Percentiles rank a stretch among this genome's conserved stretches.
Evolutionary conservation across 169 alveolate species (phyloP).

Genomic region (Cyclospora cayetanensis): DNA sequence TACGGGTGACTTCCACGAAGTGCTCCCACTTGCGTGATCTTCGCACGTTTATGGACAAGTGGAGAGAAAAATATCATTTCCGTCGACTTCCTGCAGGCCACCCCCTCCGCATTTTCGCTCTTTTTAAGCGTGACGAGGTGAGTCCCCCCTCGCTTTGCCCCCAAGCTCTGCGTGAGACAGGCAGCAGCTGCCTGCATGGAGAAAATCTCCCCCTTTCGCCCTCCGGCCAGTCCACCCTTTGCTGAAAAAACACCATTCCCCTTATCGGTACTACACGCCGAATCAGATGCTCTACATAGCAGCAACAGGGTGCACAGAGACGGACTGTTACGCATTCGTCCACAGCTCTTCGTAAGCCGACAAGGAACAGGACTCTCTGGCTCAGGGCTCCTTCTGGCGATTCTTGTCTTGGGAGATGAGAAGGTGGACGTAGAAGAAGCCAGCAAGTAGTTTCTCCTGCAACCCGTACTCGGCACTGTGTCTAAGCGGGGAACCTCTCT

Average conservation of each 20-base stretch:
- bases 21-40: neutral
- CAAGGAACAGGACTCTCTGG: neutral
- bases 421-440: conserved; percentile 65
- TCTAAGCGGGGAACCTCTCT: too few relatives aligned
- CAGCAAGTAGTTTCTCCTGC: conserved; percentile 63
- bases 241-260: neutral
- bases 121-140: conserved; percentile 62
- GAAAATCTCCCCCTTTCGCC: too few relatives aligned
- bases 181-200: too few relatives aligned
- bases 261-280: neutral
- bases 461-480: too few relatives aligned
- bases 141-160: neutral
- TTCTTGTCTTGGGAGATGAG: conserved; percentile 70
- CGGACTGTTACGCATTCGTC: neutral
- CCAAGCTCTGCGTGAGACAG: too few relatives aligned
- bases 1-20: neutral
- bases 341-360: conserved; percentile 65
- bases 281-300: neutral
- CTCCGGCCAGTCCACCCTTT: too few relatives aligned
- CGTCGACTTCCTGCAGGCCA: conserved; percentile 53
- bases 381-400: conserved; percentile 54
- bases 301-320: too few relatives aligned
- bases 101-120: conserved; percentile 60
- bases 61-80: conserved; percentile 38
- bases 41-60: conserved; percentile 29